Evolutionary conservation across 495 filamentous ascomycete genomes (phyloP), one percentile per base, ranked within the genome.

Genomic region (Friedmanniomyces endolithicus): DNA sequence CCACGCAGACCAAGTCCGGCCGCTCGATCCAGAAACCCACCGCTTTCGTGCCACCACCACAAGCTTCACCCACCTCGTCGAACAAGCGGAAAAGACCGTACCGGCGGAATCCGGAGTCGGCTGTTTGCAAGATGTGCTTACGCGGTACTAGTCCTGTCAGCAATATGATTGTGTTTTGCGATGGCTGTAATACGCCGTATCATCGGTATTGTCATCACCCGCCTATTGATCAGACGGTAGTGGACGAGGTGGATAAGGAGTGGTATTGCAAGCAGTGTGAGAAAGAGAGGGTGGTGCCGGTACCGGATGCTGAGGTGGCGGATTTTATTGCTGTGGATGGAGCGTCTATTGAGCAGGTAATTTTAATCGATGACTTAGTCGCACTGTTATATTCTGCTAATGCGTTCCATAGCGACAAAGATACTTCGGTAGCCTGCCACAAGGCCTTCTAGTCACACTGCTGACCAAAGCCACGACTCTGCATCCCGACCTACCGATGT

Each of bases 131-230:
- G 53, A 75, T 81, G 61, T 98, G 92, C 69, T 77, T 83, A 47
- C 75, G 92, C 39, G 81, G 86, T 9, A 79, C 87, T 48, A 86
- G 82, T 52, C 85, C 88, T 0, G 65, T 74, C 17, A 80, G 66
- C 55, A 98, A 98, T 67, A 77, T 81, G 71, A 95, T 98, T 53
- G 92, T 97, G 8, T 92, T 95, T 66, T 98, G 92, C 70, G 89
- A 95, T 67, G 83, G 81, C 12, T 98, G 92, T 72, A 89, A 92
- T 64, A 75, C 74, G 11, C 78, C 84, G 16, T 98, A 89, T 80
- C 92, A 98, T 67, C 90, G 95, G 68, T 77, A 78, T 57, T 97
- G 92, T 63, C 90, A 96, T 67, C 80, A 92, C 59, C 89, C 92
- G 0, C 77, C 76, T 4, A 89, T 98, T 59, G 72, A 75, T 8